These are phyloP conservation scores for Leccinum ochraceum DNA, from an alignment of 768 basidiomycete species.

Conservation along the genomic window DNA sequence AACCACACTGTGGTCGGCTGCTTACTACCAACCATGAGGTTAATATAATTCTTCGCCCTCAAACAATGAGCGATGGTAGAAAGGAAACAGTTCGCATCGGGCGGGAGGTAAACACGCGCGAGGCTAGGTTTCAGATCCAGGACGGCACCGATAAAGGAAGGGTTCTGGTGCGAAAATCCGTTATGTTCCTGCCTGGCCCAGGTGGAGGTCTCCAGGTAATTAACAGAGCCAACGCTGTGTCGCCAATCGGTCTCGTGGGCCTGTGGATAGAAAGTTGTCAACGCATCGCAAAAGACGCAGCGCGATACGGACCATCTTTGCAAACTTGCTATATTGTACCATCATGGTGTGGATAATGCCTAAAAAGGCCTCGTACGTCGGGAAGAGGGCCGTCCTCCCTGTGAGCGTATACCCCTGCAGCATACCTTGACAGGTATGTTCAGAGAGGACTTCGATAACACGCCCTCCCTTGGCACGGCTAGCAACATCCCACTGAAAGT, in stretches of 20 bases:
- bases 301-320: constrained; percentile 62
- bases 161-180: constrained; percentile 88
- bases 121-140: constrained; percentile 71
- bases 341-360: constrained; percentile 91
- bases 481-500: constrained; percentile 84
- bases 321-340: constrained; percentile 87
- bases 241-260: constrained; percentile 71
- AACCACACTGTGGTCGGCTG: constrained; percentile 81
- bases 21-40: constrained; percentile 89
- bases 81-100: constrained; percentile 88
- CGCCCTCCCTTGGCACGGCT: constrained; percentile 73
- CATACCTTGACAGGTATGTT: constrained; percentile 89
- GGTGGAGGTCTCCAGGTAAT: constrained; percentile 88
- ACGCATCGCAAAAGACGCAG: background rate
- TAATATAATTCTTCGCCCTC: constrained; percentile 81
- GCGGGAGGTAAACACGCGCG: constrained; percentile 81
- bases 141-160: constrained; percentile 84
- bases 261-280: constrained; percentile 22
- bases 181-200: constrained; percentile 88
- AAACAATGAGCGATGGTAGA: constrained; percentile 84
- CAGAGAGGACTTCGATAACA: constrained; percentile 85
- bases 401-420: constrained; percentile 91
- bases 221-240: constrained; percentile 66
- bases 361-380: constrained; percentile 89
- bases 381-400: constrained; percentile 82